Evolutionary conservation across 768 basidiomycete genomes (phyloP).

Genomic region (Tricholoma hemisulphureum): DNA sequence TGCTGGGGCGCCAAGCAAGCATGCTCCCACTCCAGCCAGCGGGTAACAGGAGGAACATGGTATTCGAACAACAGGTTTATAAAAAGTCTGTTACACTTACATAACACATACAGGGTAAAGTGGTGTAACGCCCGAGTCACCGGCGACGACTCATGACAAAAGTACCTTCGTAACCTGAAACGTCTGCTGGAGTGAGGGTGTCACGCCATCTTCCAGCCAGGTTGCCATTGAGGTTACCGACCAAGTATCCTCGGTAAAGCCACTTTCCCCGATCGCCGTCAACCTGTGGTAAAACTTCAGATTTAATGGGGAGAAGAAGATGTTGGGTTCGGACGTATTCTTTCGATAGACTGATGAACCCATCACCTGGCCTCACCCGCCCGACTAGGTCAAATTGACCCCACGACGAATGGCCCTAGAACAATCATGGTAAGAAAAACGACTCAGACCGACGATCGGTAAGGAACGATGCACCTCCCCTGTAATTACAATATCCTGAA

Average conservation of each 20-base stretch:
- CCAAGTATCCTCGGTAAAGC: constrained; percentile 83
- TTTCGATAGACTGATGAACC: constrained; percentile 78
- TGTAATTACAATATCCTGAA: constrained; percentile 64
- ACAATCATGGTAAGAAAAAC: background rate
- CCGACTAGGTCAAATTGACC: constrained; percentile 81
- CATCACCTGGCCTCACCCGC: constrained; percentile 78
- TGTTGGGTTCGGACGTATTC: constrained; percentile 65
- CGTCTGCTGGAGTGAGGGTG: constrained; percentile 60
- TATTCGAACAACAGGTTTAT: no score
- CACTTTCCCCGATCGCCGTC: constrained; percentile 75
- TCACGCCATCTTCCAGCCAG: constrained; percentile 88
- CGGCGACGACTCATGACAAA: constrained; percentile 72
- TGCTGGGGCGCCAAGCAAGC: no score
- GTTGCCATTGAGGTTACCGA: constrained; percentile 67
- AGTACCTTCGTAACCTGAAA: constrained; percentile 82
- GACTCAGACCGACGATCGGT: background rate
- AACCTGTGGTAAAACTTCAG: constrained; percentile 38
- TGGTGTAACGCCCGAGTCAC: constrained; percentile 22
- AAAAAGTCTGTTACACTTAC: no score
- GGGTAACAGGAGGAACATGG: no score
- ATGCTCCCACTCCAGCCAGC: no score
- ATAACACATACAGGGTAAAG: no score
- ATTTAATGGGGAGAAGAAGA: constrained; percentile 3
- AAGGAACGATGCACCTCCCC: constrained; percentile 58
- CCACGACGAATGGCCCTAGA: constrained; percentile 88